phyloP scores from a whole-genome alignment of 1,284 basidiomycete species.

The Albatrellus sp. region DNA sequence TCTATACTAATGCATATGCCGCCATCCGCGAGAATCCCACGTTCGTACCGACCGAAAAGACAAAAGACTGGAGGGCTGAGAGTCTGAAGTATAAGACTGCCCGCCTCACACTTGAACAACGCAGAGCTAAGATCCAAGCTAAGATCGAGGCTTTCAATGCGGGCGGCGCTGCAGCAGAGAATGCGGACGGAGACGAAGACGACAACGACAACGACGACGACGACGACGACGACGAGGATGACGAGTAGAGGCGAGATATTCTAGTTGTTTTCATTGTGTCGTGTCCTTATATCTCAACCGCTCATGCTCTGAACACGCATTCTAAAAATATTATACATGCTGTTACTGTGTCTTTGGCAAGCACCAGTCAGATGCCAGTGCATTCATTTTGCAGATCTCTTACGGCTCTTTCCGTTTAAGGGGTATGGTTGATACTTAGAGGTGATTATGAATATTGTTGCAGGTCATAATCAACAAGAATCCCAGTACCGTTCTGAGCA shows the following conservation, averaged over 20 bases:
- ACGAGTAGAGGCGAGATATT: slow-evolving; percentile 49
- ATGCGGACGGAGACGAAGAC: slow-evolving; percentile 33
- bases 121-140: slow-evolving; percentile 64
- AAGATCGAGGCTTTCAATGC: slow-evolving; percentile 83
- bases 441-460: too few species aligned
- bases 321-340: not conserved
- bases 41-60: slow-evolving; percentile 89
- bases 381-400: not conserved
- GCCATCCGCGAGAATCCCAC: slow-evolving; percentile 92
- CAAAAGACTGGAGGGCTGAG: slow-evolving; percentile 89
- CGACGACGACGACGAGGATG: slow-evolving; percentile 28
- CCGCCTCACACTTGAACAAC: slow-evolving; percentile 73
- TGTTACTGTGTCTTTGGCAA: not conserved
- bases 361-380: not conserved
- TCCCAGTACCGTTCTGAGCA: too few species aligned
- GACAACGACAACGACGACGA: slow-evolving; percentile 26
- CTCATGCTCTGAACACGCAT: not conserved
- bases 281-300: not conserved
- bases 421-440: too few species aligned
- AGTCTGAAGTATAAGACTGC: slow-evolving; percentile 58
- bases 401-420: too few species aligned
- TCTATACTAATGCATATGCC: slow-evolving; percentile 83
- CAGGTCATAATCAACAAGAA: too few species aligned
- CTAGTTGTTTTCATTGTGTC: not conserved
- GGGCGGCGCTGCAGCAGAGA: slow-evolving; percentile 33